These are phyloP conservation scores for Daldinia eschscholtzii DNA, from an alignment of 2,329 filamentous ascomycete species.

Conservation along the genomic window DNA sequence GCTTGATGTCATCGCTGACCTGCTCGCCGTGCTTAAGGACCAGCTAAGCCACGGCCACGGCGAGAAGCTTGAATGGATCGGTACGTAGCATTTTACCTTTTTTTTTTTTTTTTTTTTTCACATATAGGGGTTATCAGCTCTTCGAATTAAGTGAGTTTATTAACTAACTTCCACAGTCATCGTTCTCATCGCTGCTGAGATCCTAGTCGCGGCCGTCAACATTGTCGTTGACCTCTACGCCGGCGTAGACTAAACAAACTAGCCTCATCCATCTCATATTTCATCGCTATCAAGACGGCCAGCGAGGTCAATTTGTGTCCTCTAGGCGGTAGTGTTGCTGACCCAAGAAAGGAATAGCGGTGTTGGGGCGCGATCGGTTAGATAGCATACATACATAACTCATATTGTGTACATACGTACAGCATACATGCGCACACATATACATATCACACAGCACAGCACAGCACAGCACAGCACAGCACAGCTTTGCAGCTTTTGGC, in stretches of 20 bases:
- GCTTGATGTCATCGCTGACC: slow-evolving; percentile 91
- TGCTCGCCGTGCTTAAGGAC: slow-evolving; percentile 93
- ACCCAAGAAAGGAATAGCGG: slow-evolving; percentile 6
- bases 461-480: not conserved
- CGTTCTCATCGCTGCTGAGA: slow-evolving; percentile 94
- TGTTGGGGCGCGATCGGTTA: slow-evolving; percentile 15
- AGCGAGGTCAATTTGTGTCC: not conserved
- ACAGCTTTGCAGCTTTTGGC: slow-evolving; percentile 9
- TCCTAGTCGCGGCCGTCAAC: slow-evolving; percentile 91
- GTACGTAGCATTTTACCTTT: slow-evolving; percentile 62
- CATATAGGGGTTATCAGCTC: not conserved
- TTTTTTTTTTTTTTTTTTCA: not conserved
- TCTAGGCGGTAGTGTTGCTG: not conserved
- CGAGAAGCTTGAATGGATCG: slow-evolving; percentile 90
- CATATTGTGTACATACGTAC: not conserved
- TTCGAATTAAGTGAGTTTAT: not conserved
- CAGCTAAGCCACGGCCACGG: slow-evolving; percentile 94
- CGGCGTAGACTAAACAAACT: slow-evolving; percentile 48
- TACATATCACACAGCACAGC: not conserved
- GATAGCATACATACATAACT: slow-evolving; percentile 22
- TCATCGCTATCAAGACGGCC: not conserved
- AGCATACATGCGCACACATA: too few relatives aligned
- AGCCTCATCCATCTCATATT: not conserved
- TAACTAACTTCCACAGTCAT: slow-evolving; percentile 74
- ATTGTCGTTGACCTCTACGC: slow-evolving; percentile 95